Base-by-base conservation (phyloP, 192 early-diverging fungal species). In the Spizellomyces sp. region DNA sequence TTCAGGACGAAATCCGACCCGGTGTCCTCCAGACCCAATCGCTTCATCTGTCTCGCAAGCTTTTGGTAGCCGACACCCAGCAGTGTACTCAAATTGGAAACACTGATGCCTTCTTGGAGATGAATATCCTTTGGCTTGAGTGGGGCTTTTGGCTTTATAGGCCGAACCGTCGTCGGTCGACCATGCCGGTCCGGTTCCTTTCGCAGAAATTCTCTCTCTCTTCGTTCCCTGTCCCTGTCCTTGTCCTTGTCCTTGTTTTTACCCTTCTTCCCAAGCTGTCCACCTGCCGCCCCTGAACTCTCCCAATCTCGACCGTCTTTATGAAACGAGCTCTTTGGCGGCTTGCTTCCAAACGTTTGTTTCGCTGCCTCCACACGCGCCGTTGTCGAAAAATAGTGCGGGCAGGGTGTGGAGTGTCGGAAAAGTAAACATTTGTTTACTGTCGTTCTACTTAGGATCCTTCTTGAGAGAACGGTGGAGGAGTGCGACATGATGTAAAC, bases 131-230 rank as follows among this genome's bases (percentile, higher is more conserved):
- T 76, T 5, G 73, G 80, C 58, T 74, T 78, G 52, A 65, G 71
- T 50, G 76, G 76, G 4, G 72, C 77, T 44, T 75, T 52, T 47
- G 74, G 79, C 7, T 22, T 56, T 56, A 95, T 98, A 70, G 96
- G 95, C 70, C 96, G 75, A 71, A 98, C 95, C 0, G 96, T 98
- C 67, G 96, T 96, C n/a, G 77, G 75, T 60, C 90, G 85, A 62
- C 83, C 79, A 0, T 87, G 88, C 14, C 90, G 86, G 15, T 92
- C 77, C 9, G 27, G 27, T 36, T 36, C 27, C 27, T 36, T 36
- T 3, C 27, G 27, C 27, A 36, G 27, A 36, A 36, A 36, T 0
- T 54, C 52, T 54, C 52, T 19, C 15, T 54, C 52, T 19, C 17
- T 0, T 19, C 17, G 14, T 15, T 54, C 52, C 52, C 17, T 54